Conservation (phyloP, 768 basidiomycete genomes). For the Epithele typhae region DNA sequence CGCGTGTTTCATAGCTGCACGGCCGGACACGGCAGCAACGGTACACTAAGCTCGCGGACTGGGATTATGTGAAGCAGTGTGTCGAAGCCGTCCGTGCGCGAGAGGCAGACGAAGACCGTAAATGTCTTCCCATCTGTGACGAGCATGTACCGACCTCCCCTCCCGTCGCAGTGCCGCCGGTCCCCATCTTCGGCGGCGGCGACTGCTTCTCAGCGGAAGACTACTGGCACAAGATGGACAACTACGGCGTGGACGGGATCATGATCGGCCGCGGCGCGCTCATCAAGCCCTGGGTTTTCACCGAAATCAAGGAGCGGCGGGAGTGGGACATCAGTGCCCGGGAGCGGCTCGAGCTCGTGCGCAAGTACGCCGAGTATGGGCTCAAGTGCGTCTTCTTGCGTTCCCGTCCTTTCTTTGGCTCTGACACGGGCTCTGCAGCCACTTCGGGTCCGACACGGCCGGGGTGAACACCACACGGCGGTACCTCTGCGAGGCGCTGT, state of each 20-base stretch:
- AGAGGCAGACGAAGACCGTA: conserved; percentile 70
- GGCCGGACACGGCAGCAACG: conserved; percentile 93
- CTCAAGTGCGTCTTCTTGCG: conserved; percentile 45
- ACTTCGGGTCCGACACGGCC: conserved; percentile 82
- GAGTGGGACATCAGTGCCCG: conserved; percentile 92
- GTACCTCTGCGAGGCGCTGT: conserved; percentile 92
- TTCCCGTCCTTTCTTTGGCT: neutral
- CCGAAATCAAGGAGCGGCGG: conserved; percentile 86
- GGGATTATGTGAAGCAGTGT: conserved; percentile 89
- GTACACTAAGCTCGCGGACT: conserved; percentile 89
- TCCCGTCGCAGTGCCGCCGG: conserved; percentile 57
- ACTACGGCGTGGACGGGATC: conserved; percentile 86
- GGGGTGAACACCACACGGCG: conserved; percentile 90
- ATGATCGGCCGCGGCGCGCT: conserved; percentile 95
- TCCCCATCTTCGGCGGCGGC: conserved; percentile 97
- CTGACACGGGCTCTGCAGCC: conserved; percentile 36
- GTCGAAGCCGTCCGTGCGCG: conserved; percentile 71
- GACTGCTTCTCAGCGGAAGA: conserved; percentile 88
- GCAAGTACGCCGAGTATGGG: conserved; percentile 86
- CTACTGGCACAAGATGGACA: conserved; percentile 73
- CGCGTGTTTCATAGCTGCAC: conserved; percentile 66
- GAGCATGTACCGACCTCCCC: neutral
- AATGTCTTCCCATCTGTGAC: conserved; percentile 25
- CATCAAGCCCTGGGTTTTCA: conserved; percentile 96
- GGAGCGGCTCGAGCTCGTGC: conserved; percentile 76